phyloP scores from a whole-genome alignment of 1,284 basidiomycete species.

The Fistulina hepatica region DNA sequence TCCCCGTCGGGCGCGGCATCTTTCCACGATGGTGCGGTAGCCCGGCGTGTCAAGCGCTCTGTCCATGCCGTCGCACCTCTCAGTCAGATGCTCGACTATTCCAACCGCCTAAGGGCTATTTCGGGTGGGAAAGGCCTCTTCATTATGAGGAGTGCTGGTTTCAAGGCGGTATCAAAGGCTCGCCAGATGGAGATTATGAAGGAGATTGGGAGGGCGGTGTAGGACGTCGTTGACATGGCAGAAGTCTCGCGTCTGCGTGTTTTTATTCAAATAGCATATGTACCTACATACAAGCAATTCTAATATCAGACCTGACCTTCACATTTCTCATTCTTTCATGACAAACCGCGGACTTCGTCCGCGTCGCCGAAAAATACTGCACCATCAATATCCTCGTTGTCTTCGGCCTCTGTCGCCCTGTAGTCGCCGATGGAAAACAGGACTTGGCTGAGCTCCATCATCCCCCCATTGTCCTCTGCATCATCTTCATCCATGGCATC shows the following conservation, averaged over 20 bases:
- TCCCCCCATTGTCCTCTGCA: slow-evolving; percentile 36
- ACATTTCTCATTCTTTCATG: too few relatives aligned
- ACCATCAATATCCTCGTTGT: slow-evolving; percentile 65
- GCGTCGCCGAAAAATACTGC: slow-evolving; percentile 69
- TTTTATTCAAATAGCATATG: slow-evolving; percentile 9
- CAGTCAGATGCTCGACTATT: slow-evolving; percentile 72
- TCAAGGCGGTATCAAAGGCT: slow-evolving; percentile 47
- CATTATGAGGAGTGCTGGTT: slow-evolving; percentile 70
- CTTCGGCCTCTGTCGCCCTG: slow-evolving; percentile 44
- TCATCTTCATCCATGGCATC: slow-evolving; percentile 24
- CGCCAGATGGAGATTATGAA: slow-evolving; percentile 58
- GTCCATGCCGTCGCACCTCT: slow-evolving; percentile 66
- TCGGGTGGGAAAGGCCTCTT: slow-evolving; percentile 76
- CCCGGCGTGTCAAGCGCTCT: slow-evolving; percentile 38
- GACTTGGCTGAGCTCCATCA: slow-evolving; percentile 68
- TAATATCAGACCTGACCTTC: too few relatives aligned
- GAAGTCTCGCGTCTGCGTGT: slow-evolving; percentile 8
- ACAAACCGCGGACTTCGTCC: slow-evolving; percentile 59
- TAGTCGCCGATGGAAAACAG: slow-evolving; percentile 46
- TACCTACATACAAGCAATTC: too few relatives aligned
- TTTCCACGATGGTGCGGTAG: slow-evolving; percentile 21
- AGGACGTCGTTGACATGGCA: slow-evolving; percentile 26
- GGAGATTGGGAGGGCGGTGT: slow-evolving; percentile 65
- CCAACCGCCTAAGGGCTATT: slow-evolving; percentile 64
- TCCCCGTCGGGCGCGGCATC: slow-evolving; percentile 65